Percentiles rank a stretch among this genome's conserved stretches.
Evolutionary conservation across 2,329 filamentous ascomycete species (phyloP).

Genomic region (Diaporthe amygdali): DNA sequence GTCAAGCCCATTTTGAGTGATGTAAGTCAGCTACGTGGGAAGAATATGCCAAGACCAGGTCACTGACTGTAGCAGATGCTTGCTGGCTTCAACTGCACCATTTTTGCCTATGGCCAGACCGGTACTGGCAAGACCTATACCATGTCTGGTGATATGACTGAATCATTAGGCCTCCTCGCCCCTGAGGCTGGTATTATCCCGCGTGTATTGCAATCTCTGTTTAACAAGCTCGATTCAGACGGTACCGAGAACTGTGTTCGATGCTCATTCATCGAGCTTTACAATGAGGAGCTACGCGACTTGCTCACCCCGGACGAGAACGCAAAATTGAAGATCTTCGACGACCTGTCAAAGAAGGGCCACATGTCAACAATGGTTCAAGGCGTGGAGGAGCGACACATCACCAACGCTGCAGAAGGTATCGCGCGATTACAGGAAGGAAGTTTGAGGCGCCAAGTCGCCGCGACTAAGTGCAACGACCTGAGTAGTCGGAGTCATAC

Average conservation of each 20-base stretch:
- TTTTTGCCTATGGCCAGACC: constrained; percentile 98
- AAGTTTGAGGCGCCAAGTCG: constrained; percentile 95
- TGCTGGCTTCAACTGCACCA: constrained; percentile 94
- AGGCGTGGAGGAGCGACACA: constrained; percentile 96
- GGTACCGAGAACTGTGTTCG: constrained; percentile 88
- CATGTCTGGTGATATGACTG: constrained; percentile 97
- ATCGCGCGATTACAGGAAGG: constrained; percentile 89
- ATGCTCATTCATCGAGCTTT: constrained; percentile 97
- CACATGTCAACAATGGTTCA: constrained; percentile 87
- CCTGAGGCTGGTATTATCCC: constrained; percentile 96
- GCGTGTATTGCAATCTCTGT: constrained; percentile 84
- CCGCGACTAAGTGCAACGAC: constrained; percentile 99
- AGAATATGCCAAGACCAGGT: neutral
- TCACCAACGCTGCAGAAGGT: constrained; percentile 82
- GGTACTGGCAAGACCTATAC: constrained; percentile 99
- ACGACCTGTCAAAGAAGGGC: constrained; percentile 87
- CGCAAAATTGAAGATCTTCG: constrained; percentile 91
- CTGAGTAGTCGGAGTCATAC: constrained; percentile 97
- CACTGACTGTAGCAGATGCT: constrained; percentile 69
- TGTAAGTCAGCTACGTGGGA: constrained; percentile 50
- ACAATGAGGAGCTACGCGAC: constrained; percentile 96
- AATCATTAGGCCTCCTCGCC: constrained; percentile 82
- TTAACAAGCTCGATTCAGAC: constrained; percentile 80
- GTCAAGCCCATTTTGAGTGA: constrained; percentile 93
- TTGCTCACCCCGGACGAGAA: constrained; percentile 82